phyloP scores from a whole-genome alignment of 306 rosid genomes.

The Vigna mungo region DNA sequence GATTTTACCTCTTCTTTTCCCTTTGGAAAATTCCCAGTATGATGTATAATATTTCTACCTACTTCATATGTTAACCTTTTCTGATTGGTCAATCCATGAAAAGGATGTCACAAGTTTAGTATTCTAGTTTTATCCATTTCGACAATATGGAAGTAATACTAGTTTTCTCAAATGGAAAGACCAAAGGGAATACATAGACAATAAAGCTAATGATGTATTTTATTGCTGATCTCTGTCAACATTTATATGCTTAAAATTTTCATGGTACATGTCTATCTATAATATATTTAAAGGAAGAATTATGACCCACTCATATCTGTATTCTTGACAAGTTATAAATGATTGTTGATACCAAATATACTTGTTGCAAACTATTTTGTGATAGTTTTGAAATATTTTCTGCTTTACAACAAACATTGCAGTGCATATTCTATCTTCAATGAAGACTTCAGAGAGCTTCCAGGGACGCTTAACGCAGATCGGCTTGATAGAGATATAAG shows the following conservation, averaged over 20 bases:
- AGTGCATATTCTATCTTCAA: conserved; percentile 96
- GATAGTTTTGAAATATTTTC: conserved; percentile 17
- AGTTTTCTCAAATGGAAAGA: not conserved
- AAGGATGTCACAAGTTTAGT: not conserved
- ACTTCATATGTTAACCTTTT: conserved; percentile 16
- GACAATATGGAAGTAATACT: not conserved
- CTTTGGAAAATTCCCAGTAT: conserved; percentile 9
- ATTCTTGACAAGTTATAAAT: not conserved
- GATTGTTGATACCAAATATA: conserved; percentile 25
- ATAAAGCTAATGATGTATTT: not conserved
- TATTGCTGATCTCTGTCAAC: not conserved
- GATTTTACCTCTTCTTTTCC: not conserved
- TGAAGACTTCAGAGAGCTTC: conserved; percentile 96
- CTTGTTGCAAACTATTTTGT: conserved; percentile 17
- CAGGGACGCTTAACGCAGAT: conserved; percentile 89
- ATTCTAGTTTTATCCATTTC: not conserved
- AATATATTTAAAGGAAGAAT: conserved; percentile 4
- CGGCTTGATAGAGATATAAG: conserved; percentile 84
- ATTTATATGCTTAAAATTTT: conserved; percentile 26
- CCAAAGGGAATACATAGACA: not conserved
- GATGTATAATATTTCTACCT: conserved; percentile 16
- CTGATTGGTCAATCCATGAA: conserved; percentile 6
- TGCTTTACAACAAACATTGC: conserved; percentile 41
- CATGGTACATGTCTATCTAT: conserved; percentile 10
- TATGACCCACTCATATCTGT: conserved; percentile 21